These are phyloP conservation scores for Amauroascus niger DNA, from an alignment of 2,329 filamentous ascomycete species.

Conservation along the genomic window DNA sequence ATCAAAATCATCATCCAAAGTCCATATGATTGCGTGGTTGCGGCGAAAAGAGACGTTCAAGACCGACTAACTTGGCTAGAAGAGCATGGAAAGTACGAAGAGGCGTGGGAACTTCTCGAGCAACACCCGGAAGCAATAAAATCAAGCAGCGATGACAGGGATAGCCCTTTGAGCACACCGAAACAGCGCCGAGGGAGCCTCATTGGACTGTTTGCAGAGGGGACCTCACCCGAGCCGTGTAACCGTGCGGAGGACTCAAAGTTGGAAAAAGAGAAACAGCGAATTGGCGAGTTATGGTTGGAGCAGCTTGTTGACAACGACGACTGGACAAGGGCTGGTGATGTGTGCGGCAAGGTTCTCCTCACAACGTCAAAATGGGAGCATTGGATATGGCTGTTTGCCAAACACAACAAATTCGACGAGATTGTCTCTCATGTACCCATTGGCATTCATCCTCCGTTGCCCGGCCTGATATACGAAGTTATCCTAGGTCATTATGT, in stretches of 20 bases:
- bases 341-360: slow-evolving; percentile 73
- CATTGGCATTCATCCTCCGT: slow-evolving; percentile 63
- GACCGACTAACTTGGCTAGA: slow-evolving; percentile 83
- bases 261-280: slow-evolving; percentile 75
- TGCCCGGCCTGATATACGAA: slow-evolving; percentile 78
- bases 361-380: slow-evolving; percentile 77
- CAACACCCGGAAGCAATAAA: slow-evolving; percentile 66
- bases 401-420: slow-evolving; percentile 73
- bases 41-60: slow-evolving; percentile 72
- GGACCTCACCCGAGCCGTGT: slow-evolving; percentile 38
- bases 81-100: slow-evolving; percentile 67
- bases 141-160: slow-evolving; percentile 29
- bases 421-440: slow-evolving; percentile 83
- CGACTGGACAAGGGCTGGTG: slow-evolving; percentile 68
- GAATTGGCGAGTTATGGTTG: slow-evolving; percentile 89
- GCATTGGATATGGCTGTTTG: slow-evolving; percentile 90
- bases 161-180: slow-evolving; percentile 26
- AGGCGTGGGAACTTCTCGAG: slow-evolving; percentile 82
- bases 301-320: slow-evolving; percentile 66
- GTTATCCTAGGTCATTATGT: slow-evolving; percentile 84
- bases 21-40: slow-evolving; percentile 91
- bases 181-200: slow-evolving; percentile 38
- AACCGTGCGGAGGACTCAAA: slow-evolving; percentile 43
- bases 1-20: slow-evolving; percentile 90
- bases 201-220: slow-evolving; percentile 64